A percentile compares a stretch with the other conserved stretches of the same genome.
These are phyloP conservation scores for Acanthamoeba healyi DNA, from an alignment of 208 protist genomes.

Conservation along the genomic window DNA sequence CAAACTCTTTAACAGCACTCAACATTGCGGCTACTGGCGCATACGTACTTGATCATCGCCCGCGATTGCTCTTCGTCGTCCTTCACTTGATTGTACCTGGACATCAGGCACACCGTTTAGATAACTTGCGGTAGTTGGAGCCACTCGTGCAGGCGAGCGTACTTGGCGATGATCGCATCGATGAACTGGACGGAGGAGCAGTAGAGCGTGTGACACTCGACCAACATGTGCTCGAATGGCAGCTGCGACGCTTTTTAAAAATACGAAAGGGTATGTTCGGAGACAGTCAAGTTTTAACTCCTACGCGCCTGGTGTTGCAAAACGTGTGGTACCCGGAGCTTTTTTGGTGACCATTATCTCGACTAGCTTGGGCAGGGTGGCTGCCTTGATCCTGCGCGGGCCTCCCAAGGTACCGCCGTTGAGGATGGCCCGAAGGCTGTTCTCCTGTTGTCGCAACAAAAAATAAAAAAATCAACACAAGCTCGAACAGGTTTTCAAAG, in stretches of 20 bases:
- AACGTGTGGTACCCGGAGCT: background rate
- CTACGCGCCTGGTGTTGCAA: background rate
- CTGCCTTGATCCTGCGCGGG: background rate
- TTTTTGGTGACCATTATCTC: background rate
- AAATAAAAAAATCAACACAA: background rate
- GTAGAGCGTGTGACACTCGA: slow-evolving; percentile 4
- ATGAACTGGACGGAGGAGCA: background rate
- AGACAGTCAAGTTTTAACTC: background rate
- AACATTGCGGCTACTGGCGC: background rate
- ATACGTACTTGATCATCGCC: background rate
- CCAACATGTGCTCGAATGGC: slow-evolving; percentile 7
- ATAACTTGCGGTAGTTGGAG: background rate
- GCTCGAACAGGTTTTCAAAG: background rate
- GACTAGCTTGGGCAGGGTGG: background rate
- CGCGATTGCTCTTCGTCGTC: background rate
- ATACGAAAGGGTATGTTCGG: too few species aligned
- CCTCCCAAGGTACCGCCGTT: background rate
- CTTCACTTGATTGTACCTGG: background rate
- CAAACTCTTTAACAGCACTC: too few species aligned
- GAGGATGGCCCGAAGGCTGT: slow-evolving; percentile 5
- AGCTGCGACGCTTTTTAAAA: background rate
- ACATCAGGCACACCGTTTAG: background rate
- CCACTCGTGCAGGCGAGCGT: background rate
- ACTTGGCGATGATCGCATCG: background rate
- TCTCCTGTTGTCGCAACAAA: background rate